Base-by-base conservation (phyloP, 176 grass and related monocot species). In the Bothriochloa decipiens region DNA sequence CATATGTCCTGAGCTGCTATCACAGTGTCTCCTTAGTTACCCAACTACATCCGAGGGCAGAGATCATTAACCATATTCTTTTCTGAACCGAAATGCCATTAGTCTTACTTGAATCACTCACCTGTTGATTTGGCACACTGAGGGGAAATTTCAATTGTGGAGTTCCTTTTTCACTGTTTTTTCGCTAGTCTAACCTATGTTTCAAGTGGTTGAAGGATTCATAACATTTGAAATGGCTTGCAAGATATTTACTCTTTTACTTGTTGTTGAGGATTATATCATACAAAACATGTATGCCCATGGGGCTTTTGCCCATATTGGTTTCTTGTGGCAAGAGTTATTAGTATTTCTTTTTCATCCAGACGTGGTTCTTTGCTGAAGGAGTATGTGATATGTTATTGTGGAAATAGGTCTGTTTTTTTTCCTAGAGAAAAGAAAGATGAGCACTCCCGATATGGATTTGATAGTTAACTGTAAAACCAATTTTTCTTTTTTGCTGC, bases 121-220 rank as follows among this genome's bases (percentile, higher is more conserved):
- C 87, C 61, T 94, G 47, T 88, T 83, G 91, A 77, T 84, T 76
- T 91, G 85, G 76, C 81, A 84, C 84, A 84, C 84, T 80, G 84
- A 90, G 84, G 75, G 84, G 84, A 87, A 82, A 76, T 91, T 94
- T 91, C 92, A 85, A 76, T 97, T 93, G 88, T 88, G 85, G 85
- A 88, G 91, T 82, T 68, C 47, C 79, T 67, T 84, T 86, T 67
- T 50, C 58, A 26, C 58, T 62, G 58, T 6, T 63, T 87, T 87
- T 67, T 13, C 4, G 12, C 52, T 80, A 77, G 77, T 79, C 15
- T 69, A 77, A 57, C 57, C 62, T 75, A 35, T 82, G 65, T 87
- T 70, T 68, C 4, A 42, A 85, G 60, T 87, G 20, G 72, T 87
- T 84, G 36, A 84, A 88, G 49, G 13, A 72, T 79, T 80, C 13